phyloP scores from a whole-genome alignment of 2,329 filamentous ascomycete species.

The Aulographum hederae region DNA sequence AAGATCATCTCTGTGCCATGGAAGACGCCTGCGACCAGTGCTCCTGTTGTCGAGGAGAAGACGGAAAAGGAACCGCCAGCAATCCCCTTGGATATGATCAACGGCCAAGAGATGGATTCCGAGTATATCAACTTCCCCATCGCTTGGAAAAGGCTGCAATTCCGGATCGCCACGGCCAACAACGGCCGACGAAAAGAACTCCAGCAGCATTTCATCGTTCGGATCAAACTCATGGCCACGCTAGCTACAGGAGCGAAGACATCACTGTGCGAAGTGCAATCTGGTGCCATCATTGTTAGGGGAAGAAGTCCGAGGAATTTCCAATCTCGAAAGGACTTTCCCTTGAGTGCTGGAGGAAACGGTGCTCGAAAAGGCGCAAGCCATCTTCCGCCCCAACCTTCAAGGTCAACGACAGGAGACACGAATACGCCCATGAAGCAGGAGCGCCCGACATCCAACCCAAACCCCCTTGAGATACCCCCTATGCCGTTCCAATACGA shows the following conservation, averaged over 20 bases:
- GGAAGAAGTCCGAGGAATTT: slow-evolving; percentile 90
- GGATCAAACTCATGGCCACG: slow-evolving; percentile 70
- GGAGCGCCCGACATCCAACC: slow-evolving; percentile 12
- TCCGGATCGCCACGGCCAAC: slow-evolving; percentile 88
- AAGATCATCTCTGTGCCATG: slow-evolving; percentile 94
- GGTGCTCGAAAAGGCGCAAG: slow-evolving; percentile 47
- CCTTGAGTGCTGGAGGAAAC: slow-evolving; percentile 47
- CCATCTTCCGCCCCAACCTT: slow-evolving; percentile 14
- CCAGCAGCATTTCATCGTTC: slow-evolving; percentile 87
- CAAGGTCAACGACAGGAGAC: slow-evolving; percentile 18
- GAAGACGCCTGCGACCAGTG: slow-evolving; percentile 74
- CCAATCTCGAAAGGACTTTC: slow-evolving; percentile 82
- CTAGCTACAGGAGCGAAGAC: slow-evolving; percentile 69
- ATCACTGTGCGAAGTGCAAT: slow-evolving; percentile 66
- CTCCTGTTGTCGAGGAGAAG: slow-evolving; percentile 39
- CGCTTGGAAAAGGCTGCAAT: slow-evolving; percentile 84
- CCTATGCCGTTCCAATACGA: slow-evolving; percentile 23
- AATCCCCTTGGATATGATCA: slow-evolving; percentile 51
- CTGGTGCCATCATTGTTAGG: slow-evolving; percentile 81
- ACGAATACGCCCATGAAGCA: slow-evolving; percentile 5
- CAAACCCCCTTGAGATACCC: slow-evolving; percentile 15
- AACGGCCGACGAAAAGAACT: slow-evolving; percentile 88
- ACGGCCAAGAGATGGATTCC: slow-evolving; percentile 51
- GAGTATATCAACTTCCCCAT: slow-evolving; percentile 85
- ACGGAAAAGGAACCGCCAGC: slow-evolving; percentile 73